A percentile compares a stretch with the other conserved stretches of the same genome.
Conservation (phyloP, 1,139 yeast species). For the Meyerozyma guilliermondii region DNA sequence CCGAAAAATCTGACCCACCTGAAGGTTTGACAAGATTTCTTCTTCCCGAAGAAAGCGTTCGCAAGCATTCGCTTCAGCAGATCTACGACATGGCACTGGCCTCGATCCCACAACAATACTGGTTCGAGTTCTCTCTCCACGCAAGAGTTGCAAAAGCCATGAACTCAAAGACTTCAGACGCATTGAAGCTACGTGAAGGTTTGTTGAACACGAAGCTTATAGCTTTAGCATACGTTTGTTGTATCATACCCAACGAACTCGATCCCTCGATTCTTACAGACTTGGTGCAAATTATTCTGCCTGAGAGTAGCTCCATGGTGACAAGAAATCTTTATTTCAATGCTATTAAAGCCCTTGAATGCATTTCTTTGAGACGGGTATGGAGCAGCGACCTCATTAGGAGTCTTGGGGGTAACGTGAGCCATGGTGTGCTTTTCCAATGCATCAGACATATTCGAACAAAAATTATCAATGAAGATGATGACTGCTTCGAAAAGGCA, state of each 20-base stretch:
- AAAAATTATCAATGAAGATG: conserved; percentile 33
- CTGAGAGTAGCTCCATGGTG: conserved; percentile 49
- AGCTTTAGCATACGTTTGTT: conserved; percentile 54
- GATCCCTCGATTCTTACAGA: conserved; percentile 74
- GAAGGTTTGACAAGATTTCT: conserved; percentile 46
- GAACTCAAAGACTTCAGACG: conserved; percentile 49
- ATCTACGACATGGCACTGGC: conserved; percentile 58
- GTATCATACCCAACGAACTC: conserved; percentile 47
- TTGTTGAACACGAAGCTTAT: conserved; percentile 61
- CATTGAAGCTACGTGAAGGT: conserved; percentile 51
- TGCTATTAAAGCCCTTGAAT: conserved; percentile 66
- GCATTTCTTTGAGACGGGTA: conserved; percentile 61
- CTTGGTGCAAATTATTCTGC: conserved; percentile 59
- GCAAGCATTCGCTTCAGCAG: conserved; percentile 52
- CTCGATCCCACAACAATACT: conserved; percentile 54
- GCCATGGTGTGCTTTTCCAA: conserved; percentile 79
- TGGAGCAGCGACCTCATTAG: conserved; percentile 78
- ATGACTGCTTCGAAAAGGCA: conserved; percentile 38
- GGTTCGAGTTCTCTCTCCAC: conserved; percentile 60
- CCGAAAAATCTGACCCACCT: conserved; percentile 6
- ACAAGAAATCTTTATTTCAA: conserved; percentile 51
- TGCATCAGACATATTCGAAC: conserved; percentile 58
- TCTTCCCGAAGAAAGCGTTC: conserved; percentile 45
- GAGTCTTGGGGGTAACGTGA: conserved; percentile 85
- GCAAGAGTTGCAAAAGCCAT: conserved; percentile 72